Base-by-base conservation (phyloP, 2,329 filamentous ascomycete species). In the Aspergillus bombycis region DNA sequence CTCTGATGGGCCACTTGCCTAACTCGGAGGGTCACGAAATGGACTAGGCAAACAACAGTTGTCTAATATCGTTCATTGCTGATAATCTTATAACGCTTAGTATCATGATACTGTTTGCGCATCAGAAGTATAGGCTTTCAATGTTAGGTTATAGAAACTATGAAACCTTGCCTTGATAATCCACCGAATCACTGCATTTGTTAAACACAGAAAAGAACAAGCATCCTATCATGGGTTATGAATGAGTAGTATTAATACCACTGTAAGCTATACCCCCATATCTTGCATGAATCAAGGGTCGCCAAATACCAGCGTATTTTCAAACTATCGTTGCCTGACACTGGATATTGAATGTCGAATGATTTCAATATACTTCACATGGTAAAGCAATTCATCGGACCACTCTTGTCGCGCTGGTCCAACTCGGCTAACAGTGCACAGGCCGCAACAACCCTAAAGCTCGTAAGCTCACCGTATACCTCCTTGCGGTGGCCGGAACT, bases 341-440 rank as follows among this genome's bases (percentile, higher is more conserved):
- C 45, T 14, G n/a, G 5, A 26, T 6, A 23, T 12, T 46, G 4
- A n/a, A 11, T 12, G 11, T 26, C n/a, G 12, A 3, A 19, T 5
- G 6, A 8, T 23, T 26, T 48, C 5, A 23, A 48, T 26, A 23
- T 16, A 16, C 21, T 1, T 55, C 34, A 36, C 52, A 36, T 55
- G 11, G 5, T 9, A n/a, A 8, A n/a, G 9, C 26, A 52, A 14
- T 38, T 26, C 9, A 7, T 32, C 10, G 11, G 12, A 21, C 6
- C 14, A 55, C 1, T 6, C 48, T 52, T 52, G 3, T 52, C 28
- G 19, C 4, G n/a, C 6, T 23, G 12, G 19, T 69, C 66, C 16
- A 71, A 45, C 52, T 70, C 68, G 23, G 61, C 58, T 3, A 70
- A 28, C 26, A 71, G 36, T 6, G 64, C 65, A 57, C 66, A 71